phyloP scores from a whole-genome alignment of 1,139 yeast species.

The Geotrichum phurueaensis region DNA sequence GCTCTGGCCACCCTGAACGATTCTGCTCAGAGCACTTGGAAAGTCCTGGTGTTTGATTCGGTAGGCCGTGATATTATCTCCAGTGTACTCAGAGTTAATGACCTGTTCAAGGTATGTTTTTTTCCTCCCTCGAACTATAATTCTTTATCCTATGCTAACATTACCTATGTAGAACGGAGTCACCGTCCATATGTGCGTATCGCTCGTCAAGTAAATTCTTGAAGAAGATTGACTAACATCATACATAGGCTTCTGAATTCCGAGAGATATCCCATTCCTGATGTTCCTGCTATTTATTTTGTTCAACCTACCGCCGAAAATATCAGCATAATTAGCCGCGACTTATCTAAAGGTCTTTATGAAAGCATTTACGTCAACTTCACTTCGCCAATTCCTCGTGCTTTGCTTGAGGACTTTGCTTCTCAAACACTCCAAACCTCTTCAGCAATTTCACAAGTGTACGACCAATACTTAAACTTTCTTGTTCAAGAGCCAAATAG shows the following conservation, averaged over 20 bases:
- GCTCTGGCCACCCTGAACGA: constrained; percentile 16
- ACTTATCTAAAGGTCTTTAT: constrained; percentile 66
- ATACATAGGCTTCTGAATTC: constrained; percentile 45
- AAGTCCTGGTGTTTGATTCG: constrained; percentile 78
- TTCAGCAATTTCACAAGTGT: constrained; percentile 72
- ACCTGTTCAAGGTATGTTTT: constrained; percentile 48
- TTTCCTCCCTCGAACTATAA: constrained; percentile 44
- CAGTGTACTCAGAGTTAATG: constrained; percentile 84
- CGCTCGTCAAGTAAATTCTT: background rate
- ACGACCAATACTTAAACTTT: constrained; percentile 87
- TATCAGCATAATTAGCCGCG: constrained; percentile 60
- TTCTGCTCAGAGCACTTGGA: constrained; percentile 71
- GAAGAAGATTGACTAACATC: background rate
- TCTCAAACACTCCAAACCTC: constrained; percentile 67
- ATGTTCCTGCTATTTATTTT: constrained; percentile 90
- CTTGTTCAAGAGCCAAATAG: constrained; percentile 89
- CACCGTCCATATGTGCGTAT: constrained; percentile 62
- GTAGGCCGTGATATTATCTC: constrained; percentile 81
- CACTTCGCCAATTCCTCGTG: constrained; percentile 71
- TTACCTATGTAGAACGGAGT: constrained; percentile 80
- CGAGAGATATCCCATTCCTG: constrained; percentile 73
- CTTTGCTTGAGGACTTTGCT: constrained; percentile 82
- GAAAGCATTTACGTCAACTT: constrained; percentile 79
- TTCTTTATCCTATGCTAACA: constrained; percentile 71
- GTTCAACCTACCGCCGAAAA: constrained; percentile 82